Conservation (phyloP, 495 filamentous ascomycete genomes). For the Podospora comata region DNA sequence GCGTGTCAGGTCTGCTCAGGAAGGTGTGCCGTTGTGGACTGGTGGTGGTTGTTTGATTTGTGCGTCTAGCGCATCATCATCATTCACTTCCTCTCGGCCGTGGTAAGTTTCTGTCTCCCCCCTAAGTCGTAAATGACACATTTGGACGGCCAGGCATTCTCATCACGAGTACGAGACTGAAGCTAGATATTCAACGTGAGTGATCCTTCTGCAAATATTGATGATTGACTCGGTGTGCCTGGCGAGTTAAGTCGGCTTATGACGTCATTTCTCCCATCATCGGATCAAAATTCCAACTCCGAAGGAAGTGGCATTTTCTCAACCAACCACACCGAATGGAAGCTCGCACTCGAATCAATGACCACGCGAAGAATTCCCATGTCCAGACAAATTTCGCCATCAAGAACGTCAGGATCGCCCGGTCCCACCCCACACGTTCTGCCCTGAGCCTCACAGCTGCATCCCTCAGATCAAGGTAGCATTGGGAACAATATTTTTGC, state of each 20-base stretch:
- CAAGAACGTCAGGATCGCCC: conserved; percentile 4
- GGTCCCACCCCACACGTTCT: neutral
- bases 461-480: neutral
- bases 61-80: too few species aligned
- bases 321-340: conserved; percentile 2
- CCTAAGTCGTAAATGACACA: too few species aligned
- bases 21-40: too few species aligned
- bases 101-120: too few species aligned
- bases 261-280: neutral
- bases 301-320: neutral
- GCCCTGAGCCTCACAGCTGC: neutral
- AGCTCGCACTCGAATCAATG: neutral
- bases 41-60: too few species aligned
- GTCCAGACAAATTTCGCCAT: neutral
- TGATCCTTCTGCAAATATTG: neutral
- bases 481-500: neutral
- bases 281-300: neutral
- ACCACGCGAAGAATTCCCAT: neutral
- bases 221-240: neutral
- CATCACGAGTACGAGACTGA: too few species aligned
- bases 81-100: too few species aligned
- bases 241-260: neutral
- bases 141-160: too few species aligned
- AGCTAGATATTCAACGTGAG: too few species aligned
- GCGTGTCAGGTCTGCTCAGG: too few species aligned